Conservation (phyloP, 805 yeast species). For the Lachancea sp. region DNA sequence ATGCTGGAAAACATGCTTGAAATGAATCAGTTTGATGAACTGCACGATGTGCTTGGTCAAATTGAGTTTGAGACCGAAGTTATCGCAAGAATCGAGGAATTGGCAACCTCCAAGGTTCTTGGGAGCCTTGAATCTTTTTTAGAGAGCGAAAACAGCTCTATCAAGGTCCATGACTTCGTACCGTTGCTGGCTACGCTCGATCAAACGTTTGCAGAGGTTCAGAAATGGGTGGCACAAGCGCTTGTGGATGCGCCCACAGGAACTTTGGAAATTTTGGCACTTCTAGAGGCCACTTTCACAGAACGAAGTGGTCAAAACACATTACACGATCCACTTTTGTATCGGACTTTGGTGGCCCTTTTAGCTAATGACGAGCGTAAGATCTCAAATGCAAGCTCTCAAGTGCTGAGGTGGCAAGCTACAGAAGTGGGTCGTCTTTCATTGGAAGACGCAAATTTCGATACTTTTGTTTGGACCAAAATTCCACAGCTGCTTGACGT, state of each 20-base stretch:
- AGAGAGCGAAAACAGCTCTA: background rate
- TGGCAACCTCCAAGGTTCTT: background rate
- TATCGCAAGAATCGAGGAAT: background rate
- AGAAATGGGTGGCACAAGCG: background rate
- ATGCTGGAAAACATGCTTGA: slow-evolving; percentile 3
- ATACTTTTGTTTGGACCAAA: slow-evolving; percentile 41
- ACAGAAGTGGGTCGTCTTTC: slow-evolving; percentile 24
- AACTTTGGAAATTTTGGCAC: background rate
- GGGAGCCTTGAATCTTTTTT: background rate
- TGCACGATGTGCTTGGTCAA: slow-evolving; percentile 1
- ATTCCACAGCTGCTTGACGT: slow-evolving; percentile 34
- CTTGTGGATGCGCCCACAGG: background rate
- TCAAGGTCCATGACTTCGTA: background rate
- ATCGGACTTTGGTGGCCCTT: slow-evolving; percentile 16
- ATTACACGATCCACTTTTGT: slow-evolving; percentile 9
- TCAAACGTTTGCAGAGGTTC: background rate
- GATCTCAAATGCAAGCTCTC: slow-evolving; percentile 14
- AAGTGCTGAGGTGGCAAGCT: slow-evolving; percentile 49
- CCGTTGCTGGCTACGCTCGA: slow-evolving; percentile 1
- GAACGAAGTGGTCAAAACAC: slow-evolving; percentile 1
- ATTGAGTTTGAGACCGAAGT: background rate
- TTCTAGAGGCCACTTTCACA: background rate
- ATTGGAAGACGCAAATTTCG: slow-evolving; percentile 15
- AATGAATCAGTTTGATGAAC: slow-evolving; percentile 2
- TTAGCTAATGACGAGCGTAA: slow-evolving; percentile 17